Evolutionary conservation across 1,139 yeast species (phyloP).

Genomic region (Zygotorulaspora mrakii): DNA sequence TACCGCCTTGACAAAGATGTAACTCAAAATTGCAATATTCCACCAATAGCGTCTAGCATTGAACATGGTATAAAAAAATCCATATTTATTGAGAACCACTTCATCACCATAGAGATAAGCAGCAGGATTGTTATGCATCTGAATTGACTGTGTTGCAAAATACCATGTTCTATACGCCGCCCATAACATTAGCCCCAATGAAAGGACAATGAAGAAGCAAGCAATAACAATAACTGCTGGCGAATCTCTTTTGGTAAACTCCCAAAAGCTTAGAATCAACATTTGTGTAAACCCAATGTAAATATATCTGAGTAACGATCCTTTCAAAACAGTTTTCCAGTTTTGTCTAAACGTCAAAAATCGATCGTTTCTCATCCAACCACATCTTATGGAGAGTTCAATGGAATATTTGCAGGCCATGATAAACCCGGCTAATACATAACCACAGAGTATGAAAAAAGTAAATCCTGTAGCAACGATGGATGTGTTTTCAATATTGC

Average conservation of each 20-base stretch:
- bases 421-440: constrained; percentile 51
- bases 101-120: constrained; percentile 72
- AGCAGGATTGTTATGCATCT: constrained; percentile 64
- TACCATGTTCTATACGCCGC: constrained; percentile 55
- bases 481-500: constrained; percentile 67
- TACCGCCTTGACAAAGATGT: constrained; percentile 55
- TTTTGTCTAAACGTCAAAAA: constrained; percentile 49
- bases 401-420: constrained; percentile 49
- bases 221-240: constrained; percentile 74
- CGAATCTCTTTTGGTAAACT: constrained; percentile 64
- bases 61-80: constrained; percentile 81
- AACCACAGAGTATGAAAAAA: constrained; percentile 66
- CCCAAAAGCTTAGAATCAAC: constrained; percentile 67
- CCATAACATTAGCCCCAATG: constrained; percentile 55
- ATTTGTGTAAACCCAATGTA: constrained; percentile 76
- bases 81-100: constrained; percentile 60
- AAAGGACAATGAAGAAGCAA: constrained; percentile 53
- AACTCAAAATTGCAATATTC: constrained; percentile 54
- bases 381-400: constrained; percentile 43
- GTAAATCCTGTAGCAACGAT: constrained; percentile 74
- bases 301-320: constrained; percentile 63
- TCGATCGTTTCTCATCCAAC: constrained; percentile 47
- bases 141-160: constrained; percentile 55
- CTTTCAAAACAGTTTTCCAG: constrained; percentile 58
- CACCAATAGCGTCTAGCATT: constrained; percentile 73